Percentiles rank a stretch among this genome's conserved stretches.
phyloP scores from a whole-genome alignment of 495 filamentous ascomycete genomes.

The Penicillium coprophilum region DNA sequence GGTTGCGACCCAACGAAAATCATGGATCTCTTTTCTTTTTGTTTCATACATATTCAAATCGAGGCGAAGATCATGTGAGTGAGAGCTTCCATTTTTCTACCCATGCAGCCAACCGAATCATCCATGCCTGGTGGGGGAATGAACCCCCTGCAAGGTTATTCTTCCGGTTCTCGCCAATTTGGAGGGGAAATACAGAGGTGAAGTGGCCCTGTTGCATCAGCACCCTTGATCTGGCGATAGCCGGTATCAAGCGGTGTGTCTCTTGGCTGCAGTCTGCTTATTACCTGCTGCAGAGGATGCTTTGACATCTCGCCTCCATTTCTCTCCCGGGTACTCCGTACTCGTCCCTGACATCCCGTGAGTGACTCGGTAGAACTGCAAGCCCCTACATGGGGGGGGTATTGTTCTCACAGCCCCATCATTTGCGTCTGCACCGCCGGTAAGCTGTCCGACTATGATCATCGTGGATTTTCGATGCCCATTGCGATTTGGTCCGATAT shows the following conservation, averaged over 20 bases:
- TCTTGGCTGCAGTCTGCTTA: conserved; percentile 26
- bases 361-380: conserved; percentile 1
- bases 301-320: not conserved
- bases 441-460: conserved; percentile 17
- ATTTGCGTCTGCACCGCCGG: conserved; percentile 31
- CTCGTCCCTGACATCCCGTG: conserved; percentile 11
- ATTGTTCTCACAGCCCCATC: conserved; percentile 10
- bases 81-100: conserved; percentile 13
- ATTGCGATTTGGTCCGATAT: conserved; percentile 21
- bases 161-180: conserved; percentile 12
- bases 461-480: conserved; percentile 13
- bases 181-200: conserved; percentile 1
- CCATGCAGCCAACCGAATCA: conserved; percentile 21
- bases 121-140: conserved; percentile 16
- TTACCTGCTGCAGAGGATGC: conserved; percentile 10
- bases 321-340: not conserved
- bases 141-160: not conserved
- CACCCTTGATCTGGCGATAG: conserved; percentile 8
- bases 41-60: conserved; percentile 7
- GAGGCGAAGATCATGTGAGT: conserved; percentile 11
- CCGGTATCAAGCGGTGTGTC: conserved; percentile 27
- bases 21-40: not conserved
- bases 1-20: conserved; percentile 14
- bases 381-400: conserved; percentile 7
- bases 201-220: conserved; percentile 9